Conservation (phyloP, 129 eudicot genomes). For the Arctium lappa region DNA sequence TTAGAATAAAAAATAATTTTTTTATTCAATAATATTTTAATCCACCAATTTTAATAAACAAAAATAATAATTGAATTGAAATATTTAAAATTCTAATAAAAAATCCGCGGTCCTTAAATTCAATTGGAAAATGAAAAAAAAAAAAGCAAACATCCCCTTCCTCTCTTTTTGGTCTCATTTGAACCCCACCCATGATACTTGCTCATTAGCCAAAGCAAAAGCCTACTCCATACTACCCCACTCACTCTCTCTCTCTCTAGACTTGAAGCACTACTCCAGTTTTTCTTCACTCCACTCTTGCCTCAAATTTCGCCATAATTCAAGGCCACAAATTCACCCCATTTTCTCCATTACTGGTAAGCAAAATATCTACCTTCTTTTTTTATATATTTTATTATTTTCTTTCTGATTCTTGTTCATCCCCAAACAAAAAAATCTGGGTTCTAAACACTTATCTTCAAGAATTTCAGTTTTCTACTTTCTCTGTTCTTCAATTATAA, state of each 20-base stretch:
- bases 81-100: background rate
- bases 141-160: constrained; percentile 16
- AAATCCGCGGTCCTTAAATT: background rate
- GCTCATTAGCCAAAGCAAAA: background rate
- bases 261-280: background rate
- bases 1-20: too few relatives aligned
- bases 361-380: background rate
- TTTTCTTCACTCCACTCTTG: constrained; percentile 36
- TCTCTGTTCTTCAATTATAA: background rate
- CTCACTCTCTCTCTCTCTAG: background rate
- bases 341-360: constrained; percentile 39
- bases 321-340: constrained; percentile 32
- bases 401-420: background rate
- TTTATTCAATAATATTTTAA: too few relatives aligned
- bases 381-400: background rate
- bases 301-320: constrained; percentile 55
- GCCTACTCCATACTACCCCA: constrained; percentile 6
- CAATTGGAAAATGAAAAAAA: background rate
- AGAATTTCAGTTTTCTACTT: background rate
- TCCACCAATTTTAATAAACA: too few relatives aligned
- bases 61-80: too few relatives aligned
- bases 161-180: constrained; percentile 28
- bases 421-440: background rate
- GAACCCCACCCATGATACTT: constrained; percentile 33
- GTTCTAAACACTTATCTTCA: background rate